Conservation (phyloP, 129 eudicot species). For the Arctium lappa region DNA sequence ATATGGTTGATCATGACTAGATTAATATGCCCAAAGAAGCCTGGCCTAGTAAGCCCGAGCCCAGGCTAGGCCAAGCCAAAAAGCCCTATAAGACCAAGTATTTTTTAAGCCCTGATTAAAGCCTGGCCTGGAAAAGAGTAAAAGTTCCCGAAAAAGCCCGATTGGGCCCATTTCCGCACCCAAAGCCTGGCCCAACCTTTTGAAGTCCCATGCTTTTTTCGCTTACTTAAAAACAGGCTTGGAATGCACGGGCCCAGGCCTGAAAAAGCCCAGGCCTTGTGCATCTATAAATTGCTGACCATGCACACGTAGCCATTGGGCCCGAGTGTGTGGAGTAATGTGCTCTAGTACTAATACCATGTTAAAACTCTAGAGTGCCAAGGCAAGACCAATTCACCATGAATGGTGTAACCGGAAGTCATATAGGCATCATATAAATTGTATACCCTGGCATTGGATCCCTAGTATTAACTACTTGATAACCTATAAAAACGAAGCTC, state of each 20-base stretch:
- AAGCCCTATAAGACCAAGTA: background rate
- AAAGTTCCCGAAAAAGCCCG: background rate
- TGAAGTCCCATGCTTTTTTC: no score
- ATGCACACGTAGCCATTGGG: no score
- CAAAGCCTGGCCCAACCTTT: background rate
- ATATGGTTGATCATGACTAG: no score
- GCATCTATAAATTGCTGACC: background rate
- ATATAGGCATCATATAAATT: background rate
- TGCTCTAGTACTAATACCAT: background rate
- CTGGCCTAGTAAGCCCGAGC: background rate
- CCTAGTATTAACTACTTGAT: background rate
- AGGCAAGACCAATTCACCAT: background rate
- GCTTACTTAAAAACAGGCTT: background rate
- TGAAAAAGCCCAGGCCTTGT: background rate
- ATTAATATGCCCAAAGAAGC: background rate
- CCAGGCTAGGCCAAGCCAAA: background rate
- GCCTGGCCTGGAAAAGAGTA: background rate
- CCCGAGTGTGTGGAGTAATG: no score
- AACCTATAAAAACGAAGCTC: constrained; percentile 18
- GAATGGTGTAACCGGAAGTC: background rate
- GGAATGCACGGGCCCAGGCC: background rate
- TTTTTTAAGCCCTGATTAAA: background rate
- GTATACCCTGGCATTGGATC: background rate
- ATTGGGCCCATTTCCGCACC: background rate
- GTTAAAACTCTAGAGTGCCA: background rate